Base-by-base conservation (phyloP, 1,139 yeast genomes). In the Geotrichum candidum region DNA sequence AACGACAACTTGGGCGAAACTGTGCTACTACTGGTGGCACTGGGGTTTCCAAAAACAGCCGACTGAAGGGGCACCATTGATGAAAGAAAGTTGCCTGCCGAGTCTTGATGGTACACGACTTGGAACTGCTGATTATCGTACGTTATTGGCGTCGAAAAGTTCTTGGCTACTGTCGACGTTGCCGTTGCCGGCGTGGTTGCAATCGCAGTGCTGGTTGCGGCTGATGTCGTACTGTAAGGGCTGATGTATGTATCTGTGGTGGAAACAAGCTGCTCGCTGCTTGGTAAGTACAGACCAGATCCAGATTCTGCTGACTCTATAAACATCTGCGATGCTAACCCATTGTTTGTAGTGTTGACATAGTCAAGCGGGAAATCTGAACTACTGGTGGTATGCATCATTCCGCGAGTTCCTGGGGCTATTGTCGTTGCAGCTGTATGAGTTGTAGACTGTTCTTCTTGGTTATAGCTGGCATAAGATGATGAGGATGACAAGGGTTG, bases 361-460 rank as follows among this genome's bases (percentile, higher is more conserved):
- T 71, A 71, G 60, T 71, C 74, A 46, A 71, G 64, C 15, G 73
- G 74, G 60, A 71, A 71, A 61, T 71, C 74, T 45, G 65, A 65
- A 54, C 65, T 58, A n/a, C 23, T 35, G 23, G 58, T 18, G n/a
- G 46, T 9, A 23, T 45, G 11, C 22, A 48, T 27, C 22, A 63
- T 57, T 35, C 56, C 41, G 33, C 54, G 15, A 51, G 53, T 23
- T 52, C 55, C 53, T 22, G 29, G 15, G 6, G 60, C 5, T 38
- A 50, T 33, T 53, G 60, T 5, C 27, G 53, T 23, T 46, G 46
- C 9, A 29, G 33, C 4, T 29, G 33, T 9, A 9, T 5, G 10
- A 5, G 33, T 29, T 29, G 33, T 29, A 29, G 33, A 29, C 9
- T 45, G 35, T 10, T 54, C 59, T 35, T 54, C 62, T 38, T 60